Evolutionary conservation across 768 basidiomycete species (phyloP), one percentile per base, ranked within the genome.

Genomic region (Naganishia onofrii): DNA sequence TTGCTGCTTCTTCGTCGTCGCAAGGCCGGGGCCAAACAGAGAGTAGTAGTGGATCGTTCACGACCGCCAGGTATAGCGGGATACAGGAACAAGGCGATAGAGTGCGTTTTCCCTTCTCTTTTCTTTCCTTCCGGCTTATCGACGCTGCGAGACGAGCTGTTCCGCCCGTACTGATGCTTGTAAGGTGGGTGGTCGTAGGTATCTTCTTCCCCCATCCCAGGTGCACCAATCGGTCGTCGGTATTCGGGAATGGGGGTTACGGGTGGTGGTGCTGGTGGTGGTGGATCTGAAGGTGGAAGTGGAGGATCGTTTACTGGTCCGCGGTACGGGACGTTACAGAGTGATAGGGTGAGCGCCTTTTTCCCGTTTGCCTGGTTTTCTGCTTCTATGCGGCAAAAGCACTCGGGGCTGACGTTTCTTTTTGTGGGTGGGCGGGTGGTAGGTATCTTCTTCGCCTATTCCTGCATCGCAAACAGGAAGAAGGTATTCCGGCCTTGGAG

Each of bases 1-100:
- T 80, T 64, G 79, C 77, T 46, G 52, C 67, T 26, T 17, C 67
- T 26, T 17, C 36, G 1, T 23, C 38, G 2, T 7, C 15, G 8
- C 19, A 63, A 13, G 12, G 60, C 36, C n/a, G 36, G 58, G n/a
- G n/a, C n/a, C n/a, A 57, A 12, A 12, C 6, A 36, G 36, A 5
- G 36, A n/a, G n/a, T n/a, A 42, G 42, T 42, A 42, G 42, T 12
- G 55, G 55, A 17, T 56, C 55, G 55, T 56, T 42, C 42, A 42
- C 42, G 42, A 42, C 42, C 2, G 57, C 34, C 4, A 32, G 57
- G 17, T 38, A 58, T 31, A 29, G 55, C 1, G 26, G 2, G 26
- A 15, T 34, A 38, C 57, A 58, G 21, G 6, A 36, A 36, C 36
- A 36, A 36, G 34, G 57, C 13, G 34, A 58, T n/a, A 58, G 57